Percentiles rank a stretch among this genome's conserved stretches.
Evolutionary conservation across 257 asterid genomes (phyloP).

Genomic region (Marsdenia floribunda): DNA sequence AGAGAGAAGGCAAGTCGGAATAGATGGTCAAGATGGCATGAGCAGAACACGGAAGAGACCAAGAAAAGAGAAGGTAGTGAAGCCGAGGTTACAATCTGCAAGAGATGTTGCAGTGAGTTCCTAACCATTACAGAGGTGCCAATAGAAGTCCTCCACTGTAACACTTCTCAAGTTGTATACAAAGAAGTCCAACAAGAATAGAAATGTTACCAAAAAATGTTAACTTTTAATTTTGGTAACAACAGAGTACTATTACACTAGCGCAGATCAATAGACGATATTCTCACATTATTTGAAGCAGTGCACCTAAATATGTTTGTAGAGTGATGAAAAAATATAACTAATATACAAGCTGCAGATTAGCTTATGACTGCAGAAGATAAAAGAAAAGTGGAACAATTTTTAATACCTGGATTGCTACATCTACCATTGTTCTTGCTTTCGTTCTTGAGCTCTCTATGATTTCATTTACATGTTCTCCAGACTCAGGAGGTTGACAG

Average conservation of each 20-base stretch:
- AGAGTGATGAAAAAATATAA: not conserved
- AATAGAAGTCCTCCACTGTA: no score
- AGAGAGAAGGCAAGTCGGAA: not conserved
- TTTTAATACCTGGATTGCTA: conserved; percentile 69
- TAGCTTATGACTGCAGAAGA: not conserved
- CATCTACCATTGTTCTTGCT: conserved; percentile 78
- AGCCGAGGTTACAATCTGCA: no score
- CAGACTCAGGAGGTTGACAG: conserved; percentile 50
- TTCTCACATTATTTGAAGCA: not conserved
- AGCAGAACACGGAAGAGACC: not conserved
- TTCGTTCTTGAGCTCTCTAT: conserved; percentile 69
- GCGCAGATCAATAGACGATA: not conserved
- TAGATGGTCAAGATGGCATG: not conserved
- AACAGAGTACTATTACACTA: no score
- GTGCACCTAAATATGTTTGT: no score
- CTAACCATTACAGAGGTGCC: no score
- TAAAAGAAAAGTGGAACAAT: not conserved
- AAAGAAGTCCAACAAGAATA: no score
- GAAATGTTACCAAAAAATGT: no score
- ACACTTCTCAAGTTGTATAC: no score
- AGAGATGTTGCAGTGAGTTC: no score
- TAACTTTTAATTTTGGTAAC: no score
- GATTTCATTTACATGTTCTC: conserved; percentile 62
- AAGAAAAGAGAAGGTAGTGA: no score
- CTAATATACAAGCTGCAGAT: not conserved